phyloP scores from a whole-genome alignment of 2,329 filamentous ascomycete genomes.

The Fusarium papillatum region DNA sequence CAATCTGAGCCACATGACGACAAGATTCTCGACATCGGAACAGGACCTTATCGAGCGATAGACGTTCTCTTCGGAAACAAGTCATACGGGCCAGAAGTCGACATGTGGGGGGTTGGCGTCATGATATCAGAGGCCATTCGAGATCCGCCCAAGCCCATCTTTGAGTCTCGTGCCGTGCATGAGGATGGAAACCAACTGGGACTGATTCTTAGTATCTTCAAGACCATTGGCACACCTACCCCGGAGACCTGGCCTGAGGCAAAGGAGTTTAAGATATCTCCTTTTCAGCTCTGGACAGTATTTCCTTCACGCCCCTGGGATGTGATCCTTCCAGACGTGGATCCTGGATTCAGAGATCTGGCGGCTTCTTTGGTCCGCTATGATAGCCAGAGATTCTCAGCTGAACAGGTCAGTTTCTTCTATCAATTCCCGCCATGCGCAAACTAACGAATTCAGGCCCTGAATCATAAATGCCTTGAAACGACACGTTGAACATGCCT shows the following conservation, averaged over 20 bases:
- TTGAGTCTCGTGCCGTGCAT: conserved; percentile 79
- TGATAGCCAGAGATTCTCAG: conserved; percentile 77
- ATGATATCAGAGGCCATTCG: conserved; percentile 83
- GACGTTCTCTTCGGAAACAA: conserved; percentile 90
- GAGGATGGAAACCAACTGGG: conserved; percentile 94
- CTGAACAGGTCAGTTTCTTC: conserved; percentile 57
- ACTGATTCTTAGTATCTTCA: conserved; percentile 92
- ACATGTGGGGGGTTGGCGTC: conserved; percentile 91
- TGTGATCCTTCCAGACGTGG: conserved; percentile 74
- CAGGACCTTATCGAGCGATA: conserved; percentile 90
- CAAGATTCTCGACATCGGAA: conserved; percentile 95
- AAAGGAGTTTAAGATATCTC: conserved; percentile 74
- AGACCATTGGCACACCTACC: conserved; percentile 89
- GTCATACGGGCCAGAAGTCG: conserved; percentile 78
- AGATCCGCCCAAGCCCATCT: conserved; percentile 73
- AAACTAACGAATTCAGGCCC: conserved; percentile 36
- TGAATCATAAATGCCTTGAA: conserved; percentile 36
- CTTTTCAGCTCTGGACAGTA: conserved; percentile 90
- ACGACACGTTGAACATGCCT: not conserved
- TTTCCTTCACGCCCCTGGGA: conserved; percentile 80
- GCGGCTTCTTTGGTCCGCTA: conserved; percentile 79
- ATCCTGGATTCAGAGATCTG: conserved; percentile 72
- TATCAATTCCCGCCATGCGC: too few relatives aligned
- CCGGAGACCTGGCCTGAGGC: conserved; percentile 88
- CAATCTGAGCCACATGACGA: conserved; percentile 74